These are phyloP conservation scores for Trapa incisa DNA, from an alignment of 345 rosid species.

Conservation along the genomic window DNA sequence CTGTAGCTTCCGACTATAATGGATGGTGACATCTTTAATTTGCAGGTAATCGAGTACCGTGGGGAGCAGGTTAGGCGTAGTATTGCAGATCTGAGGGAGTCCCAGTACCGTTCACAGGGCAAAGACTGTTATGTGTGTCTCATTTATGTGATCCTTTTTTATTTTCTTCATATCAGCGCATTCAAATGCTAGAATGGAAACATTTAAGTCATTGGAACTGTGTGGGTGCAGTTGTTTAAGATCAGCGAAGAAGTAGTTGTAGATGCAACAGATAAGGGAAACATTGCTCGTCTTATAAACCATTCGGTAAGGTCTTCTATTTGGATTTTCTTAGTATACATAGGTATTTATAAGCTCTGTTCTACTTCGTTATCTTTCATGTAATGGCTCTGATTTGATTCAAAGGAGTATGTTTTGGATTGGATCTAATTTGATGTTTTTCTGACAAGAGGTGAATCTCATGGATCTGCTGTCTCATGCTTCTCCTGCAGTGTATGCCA, in stretches of 20 bases:
- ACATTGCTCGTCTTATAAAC: constrained; percentile 88
- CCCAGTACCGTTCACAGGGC: constrained; percentile 30
- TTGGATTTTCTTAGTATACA: too few species aligned
- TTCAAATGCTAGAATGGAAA: neutral
- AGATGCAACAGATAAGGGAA: constrained; percentile 96
- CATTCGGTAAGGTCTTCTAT: constrained; percentile 56
- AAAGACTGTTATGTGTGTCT: constrained; percentile 39
- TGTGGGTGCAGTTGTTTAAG: constrained; percentile 65
- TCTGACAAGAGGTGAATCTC: neutral
- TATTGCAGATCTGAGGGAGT: constrained; percentile 43
- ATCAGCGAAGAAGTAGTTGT: constrained; percentile 98
- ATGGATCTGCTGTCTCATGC: neutral
- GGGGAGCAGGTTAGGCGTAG: constrained; percentile 44
- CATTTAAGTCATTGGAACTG: neutral
- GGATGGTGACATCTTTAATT: neutral
- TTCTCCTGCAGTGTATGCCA: constrained; percentile 66
- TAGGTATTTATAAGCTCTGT: too few species aligned
- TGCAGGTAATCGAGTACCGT: constrained; percentile 41
- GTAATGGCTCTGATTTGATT: too few species aligned
- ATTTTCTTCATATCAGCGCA: neutral
- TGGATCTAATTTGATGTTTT: neutral
- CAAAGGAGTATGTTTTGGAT: too few species aligned
- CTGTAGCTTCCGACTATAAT: neutral
- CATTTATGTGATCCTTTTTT: neutral
- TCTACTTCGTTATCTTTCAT: too few species aligned